These are phyloP conservation scores for Leccinellum rugosiceps DNA, from an alignment of 768 basidiomycete genomes.

Conservation along the genomic window DNA sequence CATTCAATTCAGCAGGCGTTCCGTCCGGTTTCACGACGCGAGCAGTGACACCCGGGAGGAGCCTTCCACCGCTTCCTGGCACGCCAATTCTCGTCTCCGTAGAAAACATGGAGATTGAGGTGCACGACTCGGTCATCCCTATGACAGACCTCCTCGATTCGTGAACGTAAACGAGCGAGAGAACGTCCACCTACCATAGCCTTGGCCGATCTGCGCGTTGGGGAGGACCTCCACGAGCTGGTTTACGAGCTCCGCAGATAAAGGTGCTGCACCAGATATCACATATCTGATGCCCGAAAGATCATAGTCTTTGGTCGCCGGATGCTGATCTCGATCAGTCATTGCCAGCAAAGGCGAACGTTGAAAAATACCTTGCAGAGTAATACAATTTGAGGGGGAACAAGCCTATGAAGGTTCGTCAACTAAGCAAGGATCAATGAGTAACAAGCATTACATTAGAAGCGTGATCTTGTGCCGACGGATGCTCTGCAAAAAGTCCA, in stretches of 20 bases:
- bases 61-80: conserved; percentile 48
- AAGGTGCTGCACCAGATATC: conserved; percentile 61
- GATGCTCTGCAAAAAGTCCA: conserved; percentile 60
- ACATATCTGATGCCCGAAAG: conserved; percentile 50
- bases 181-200: conserved; percentile 44
- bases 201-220: conserved; percentile 62
- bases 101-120: conserved; percentile 49
- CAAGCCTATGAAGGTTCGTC: conserved; percentile 39
- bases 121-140: conserved; percentile 70
- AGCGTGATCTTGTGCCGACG: conserved; percentile 54
- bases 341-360: neutral
- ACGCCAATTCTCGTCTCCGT: conserved; percentile 46
- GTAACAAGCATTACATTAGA: conserved; percentile 40
- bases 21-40: conserved; percentile 60
- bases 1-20: conserved; percentile 48
- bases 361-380: conserved; percentile 56
- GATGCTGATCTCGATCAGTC: conserved; percentile 39
- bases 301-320: conserved; percentile 46
- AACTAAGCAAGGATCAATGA: neutral
- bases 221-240: conserved; percentile 47
- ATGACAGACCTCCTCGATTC: neutral
- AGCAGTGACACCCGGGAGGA: conserved; percentile 53
- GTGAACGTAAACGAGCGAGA: neutral
- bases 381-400: conserved; percentile 64
- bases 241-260: conserved; percentile 53